A percentile compares a stretch with the other conserved stretches of the same genome.
Evolutionary conservation across 202 grass and related monocot species (phyloP).

Genomic region (Setaria italica): DNA sequence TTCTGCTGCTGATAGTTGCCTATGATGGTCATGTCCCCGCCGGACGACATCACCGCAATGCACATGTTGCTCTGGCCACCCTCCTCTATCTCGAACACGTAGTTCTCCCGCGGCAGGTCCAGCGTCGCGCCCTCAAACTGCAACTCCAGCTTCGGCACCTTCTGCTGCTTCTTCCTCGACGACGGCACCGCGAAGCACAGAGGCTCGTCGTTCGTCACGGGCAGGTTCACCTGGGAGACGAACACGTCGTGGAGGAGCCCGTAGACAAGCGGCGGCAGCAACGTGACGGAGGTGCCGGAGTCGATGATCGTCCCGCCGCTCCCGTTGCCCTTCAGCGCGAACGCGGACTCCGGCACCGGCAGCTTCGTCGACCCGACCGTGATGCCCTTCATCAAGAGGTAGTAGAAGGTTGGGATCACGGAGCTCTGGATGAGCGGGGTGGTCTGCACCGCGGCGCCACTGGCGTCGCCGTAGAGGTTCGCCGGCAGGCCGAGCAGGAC

Average conservation of each 20-base stretch:
- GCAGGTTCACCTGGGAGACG: conserved; percentile 4
- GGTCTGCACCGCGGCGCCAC: background rate
- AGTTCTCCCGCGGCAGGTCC: conserved; percentile 50
- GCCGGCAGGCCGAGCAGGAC: conserved; percentile 37
- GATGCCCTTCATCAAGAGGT: conserved; percentile 44
- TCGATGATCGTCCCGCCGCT: conserved; percentile 44
- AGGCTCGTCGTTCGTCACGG: conserved; percentile 5
- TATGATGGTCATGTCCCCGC: background rate
- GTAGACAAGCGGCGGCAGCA: background rate
- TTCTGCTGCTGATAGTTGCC: conserved; percentile 56
- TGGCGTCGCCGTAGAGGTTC: background rate
- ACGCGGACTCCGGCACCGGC: conserved; percentile 28
- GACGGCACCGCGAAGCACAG: conserved; percentile 52
- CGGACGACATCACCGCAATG: background rate
- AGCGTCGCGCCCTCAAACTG: conserved; percentile 42
- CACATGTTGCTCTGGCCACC: background rate
- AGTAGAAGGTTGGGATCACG: background rate
- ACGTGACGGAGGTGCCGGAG: background rate
- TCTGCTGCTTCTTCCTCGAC: background rate
- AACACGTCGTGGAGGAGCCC: conserved; percentile 10
- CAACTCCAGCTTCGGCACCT: conserved; percentile 39
- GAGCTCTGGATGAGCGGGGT: conserved; percentile 36
- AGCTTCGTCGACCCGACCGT: conserved; percentile 41
- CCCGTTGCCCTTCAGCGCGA: conserved; percentile 28
- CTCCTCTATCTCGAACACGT: conserved; percentile 24